Base-by-base conservation (phyloP, 176 grass and related monocot species). In the Themeda triandra region DNA sequence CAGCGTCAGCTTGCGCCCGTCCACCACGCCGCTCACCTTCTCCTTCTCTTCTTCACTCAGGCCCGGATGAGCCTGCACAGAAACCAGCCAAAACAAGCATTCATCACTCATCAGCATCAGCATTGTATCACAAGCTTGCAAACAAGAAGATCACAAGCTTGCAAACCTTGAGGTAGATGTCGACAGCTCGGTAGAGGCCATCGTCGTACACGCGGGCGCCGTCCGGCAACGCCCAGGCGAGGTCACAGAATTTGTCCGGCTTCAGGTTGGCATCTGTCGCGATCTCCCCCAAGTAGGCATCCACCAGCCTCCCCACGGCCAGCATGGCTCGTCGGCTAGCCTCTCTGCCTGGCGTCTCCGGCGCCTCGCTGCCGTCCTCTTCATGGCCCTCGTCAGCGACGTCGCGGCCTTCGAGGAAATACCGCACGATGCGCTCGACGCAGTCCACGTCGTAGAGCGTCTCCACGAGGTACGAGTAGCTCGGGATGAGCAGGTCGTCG, bases 371-470 rank as follows among this genome's bases (percentile, higher is more conserved):
- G 48, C 67, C 42, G 13, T 88, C 86, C 29, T 81, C 44, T 11
- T 32, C 62, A 3, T 92, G 59, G 40, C 67, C 68, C 0, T 87
- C 87, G 13, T 64, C 84, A 2, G 29, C 64, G n/a, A 56, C 48
- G 40, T 82, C 81, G 25, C 91, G 81, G 69, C 82, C 85, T 46
- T 96, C 92, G 5, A 99, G 70, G 88, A 92, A 99, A 66, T 87
- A 69, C 6, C 87, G 78, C 58, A 96, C 41, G 12, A 99, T 84
- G 66, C 92, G 88, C 88, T 96, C 97, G 19, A 99, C 89, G 78
- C 92, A 96, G 51, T 96, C 93, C 31, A 99, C 97, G 83, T 99
- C 97, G 75, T 99, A 99, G 84, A 99, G 94, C 85, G 97, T 99
- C 84, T 96, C 97, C 49, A 94, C 92, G 10, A 96, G 88, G 91